Conservation (phyloP, 1,284 basidiomycete species). For the Sporisorium iseilematis-ciliati region DNA sequence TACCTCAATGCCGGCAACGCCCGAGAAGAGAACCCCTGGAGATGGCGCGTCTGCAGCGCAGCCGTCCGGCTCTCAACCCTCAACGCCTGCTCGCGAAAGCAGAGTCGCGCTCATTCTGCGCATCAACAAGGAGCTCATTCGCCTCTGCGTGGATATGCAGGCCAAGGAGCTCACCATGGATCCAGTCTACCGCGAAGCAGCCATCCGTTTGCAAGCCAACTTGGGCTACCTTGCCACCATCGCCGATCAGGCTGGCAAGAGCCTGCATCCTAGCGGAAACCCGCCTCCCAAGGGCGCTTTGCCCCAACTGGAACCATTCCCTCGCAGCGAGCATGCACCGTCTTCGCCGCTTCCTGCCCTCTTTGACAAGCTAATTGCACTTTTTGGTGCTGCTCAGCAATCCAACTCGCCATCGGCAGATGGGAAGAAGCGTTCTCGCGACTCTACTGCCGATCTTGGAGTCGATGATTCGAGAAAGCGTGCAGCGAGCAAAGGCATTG, state of each 20-base stretch:
- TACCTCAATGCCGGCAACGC: slow-evolving; percentile 17
- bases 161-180: slow-evolving; percentile 38
- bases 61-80: slow-evolving; percentile 14
- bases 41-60: slow-evolving; percentile 3
- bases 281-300: slow-evolving; percentile 22
- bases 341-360: slow-evolving; percentile 42
- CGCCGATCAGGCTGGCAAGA: slow-evolving; percentile 48
- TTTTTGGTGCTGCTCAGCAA: slow-evolving; percentile 15
- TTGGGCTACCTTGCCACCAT: slow-evolving; percentile 54
- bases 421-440: slow-evolving; percentile 29
- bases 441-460: slow-evolving; percentile 19
- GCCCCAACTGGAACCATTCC: slow-evolving; percentile 47
- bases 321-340: slow-evolving; percentile 32
- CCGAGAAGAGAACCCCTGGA: slow-evolving; percentile 14
- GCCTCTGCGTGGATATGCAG: slow-evolving; percentile 56
- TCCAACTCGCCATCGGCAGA: slow-evolving; percentile 18
- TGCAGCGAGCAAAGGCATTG: slow-evolving; percentile 20
- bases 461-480: slow-evolving; percentile 27
- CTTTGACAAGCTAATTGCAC: slow-evolving; percentile 42
- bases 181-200: slow-evolving; percentile 51
- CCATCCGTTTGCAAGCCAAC: slow-evolving; percentile 52
- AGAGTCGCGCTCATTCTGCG: slow-evolving; percentile 51
- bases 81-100: slow-evolving; percentile 39
- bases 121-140: slow-evolving; percentile 64
- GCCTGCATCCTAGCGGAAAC: slow-evolving; percentile 6